phyloP scores from a whole-genome alignment of 306 rosid genomes.

The Corylus americana region DNA sequence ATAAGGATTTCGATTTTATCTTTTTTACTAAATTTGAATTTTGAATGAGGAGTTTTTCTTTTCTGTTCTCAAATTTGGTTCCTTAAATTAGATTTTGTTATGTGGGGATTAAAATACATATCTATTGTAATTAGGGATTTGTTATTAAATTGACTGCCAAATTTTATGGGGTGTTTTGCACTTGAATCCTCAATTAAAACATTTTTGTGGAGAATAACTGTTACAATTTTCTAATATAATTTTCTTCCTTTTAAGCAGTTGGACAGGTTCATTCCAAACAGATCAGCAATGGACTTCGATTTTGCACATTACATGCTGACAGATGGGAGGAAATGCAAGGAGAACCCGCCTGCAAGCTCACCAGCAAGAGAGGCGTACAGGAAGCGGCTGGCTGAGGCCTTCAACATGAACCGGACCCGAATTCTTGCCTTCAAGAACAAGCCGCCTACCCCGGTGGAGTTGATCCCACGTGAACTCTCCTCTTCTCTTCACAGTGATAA shows the following conservation, averaged over 20 bases:
- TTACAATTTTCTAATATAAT: not conserved
- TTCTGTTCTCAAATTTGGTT: not conserved
- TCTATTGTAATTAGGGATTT: too few relatives aligned
- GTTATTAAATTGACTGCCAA: not conserved
- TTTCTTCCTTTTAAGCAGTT: slow-evolving; percentile 25
- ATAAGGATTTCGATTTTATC: not conserved
- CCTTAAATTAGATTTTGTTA: too few relatives aligned
- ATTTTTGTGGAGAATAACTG: not conserved
- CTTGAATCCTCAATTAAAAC: not conserved
- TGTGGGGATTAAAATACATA: too few relatives aligned
- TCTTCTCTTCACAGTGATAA: slow-evolving; percentile 39
- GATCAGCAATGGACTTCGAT: slow-evolving; percentile 54
- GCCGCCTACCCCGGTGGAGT: slow-evolving; percentile 59
- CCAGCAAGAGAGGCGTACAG: slow-evolving; percentile 62
- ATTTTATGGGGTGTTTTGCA: not conserved
- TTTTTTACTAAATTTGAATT: not conserved
- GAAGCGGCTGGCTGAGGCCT: slow-evolving; percentile 56
- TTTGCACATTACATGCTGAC: slow-evolving; percentile 53
- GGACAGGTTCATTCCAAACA: slow-evolving; percentile 55
- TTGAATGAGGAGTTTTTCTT: not conserved
- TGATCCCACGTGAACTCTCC: slow-evolving; percentile 45
- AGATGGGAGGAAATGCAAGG: slow-evolving; percentile 50
- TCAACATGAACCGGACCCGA: slow-evolving; percentile 67
- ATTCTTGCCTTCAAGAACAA: slow-evolving; percentile 89
- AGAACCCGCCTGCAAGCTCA: slow-evolving; percentile 43